Evolutionary conservation across 768 basidiomycete species (phyloP).

Genomic region (Ephemerocybe angulata): DNA sequence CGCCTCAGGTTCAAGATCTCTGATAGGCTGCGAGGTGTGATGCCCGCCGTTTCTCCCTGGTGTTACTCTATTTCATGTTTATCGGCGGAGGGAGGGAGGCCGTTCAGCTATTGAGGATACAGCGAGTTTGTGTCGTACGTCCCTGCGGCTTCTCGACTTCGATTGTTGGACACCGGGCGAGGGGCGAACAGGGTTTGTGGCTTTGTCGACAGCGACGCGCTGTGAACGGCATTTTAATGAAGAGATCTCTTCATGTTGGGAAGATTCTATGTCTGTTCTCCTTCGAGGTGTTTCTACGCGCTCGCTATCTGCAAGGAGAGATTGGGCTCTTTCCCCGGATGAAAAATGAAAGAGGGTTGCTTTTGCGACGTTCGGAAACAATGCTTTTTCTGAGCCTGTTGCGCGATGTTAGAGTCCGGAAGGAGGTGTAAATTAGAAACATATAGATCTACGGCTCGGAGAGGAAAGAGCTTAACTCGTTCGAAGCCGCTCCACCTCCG

Average conservation of each 20-base stretch:
- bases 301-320: background rate
- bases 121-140: too few species aligned
- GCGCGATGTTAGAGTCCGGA: background rate
- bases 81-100: too few species aligned
- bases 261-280: background rate
- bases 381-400: background rate
- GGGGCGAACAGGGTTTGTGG: too few species aligned
- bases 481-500: background rate
- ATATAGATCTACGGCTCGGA: too few species aligned
- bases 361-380: too few species aligned
- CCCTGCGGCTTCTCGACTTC: too few species aligned
- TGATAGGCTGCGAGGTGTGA: too few species aligned
- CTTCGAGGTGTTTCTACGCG: background rate
- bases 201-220: background rate
- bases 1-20: too few species aligned
- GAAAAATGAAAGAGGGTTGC: background rate
- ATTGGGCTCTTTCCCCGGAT: background rate
- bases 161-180: background rate
- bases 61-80: too few species aligned
- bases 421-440: background rate
- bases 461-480: background rate
- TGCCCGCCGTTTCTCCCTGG: too few species aligned
- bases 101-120: too few species aligned
- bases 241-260: background rate
- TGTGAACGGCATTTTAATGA: background rate